Conservation (phyloP, 164 flowering plant genomes). For the Nymphaea thermarum region DNA sequence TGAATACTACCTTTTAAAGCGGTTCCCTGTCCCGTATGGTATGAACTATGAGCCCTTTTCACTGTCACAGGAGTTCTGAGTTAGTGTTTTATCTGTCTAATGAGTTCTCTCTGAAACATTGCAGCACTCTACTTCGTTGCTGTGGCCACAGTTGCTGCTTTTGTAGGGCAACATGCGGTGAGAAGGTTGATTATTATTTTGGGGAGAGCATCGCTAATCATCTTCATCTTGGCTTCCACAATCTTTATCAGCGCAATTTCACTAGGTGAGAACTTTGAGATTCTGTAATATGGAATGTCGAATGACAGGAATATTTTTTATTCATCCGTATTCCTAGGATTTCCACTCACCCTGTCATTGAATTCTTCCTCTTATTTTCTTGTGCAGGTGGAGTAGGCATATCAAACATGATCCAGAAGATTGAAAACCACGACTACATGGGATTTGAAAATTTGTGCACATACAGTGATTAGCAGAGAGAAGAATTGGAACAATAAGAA, state of each 20-base stretch:
- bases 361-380: background rate
- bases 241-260: constrained; percentile 87
- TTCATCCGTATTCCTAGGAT: background rate
- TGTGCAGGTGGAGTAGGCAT: constrained; percentile 82
- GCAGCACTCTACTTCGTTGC: constrained; percentile 72
- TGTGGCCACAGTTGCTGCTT: constrained; percentile 86
- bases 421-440: constrained; percentile 65
- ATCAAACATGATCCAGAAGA: constrained; percentile 58
- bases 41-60: constrained; percentile 2
- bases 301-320: background rate
- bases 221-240: constrained; percentile 76
- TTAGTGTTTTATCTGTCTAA: background rate
- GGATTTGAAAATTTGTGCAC: constrained; percentile 89
- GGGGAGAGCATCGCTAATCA: constrained; percentile 89
- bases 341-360: background rate
- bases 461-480: constrained; percentile 3
- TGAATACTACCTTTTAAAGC: constrained; percentile 85
- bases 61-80: background rate
- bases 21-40: constrained; percentile 97
- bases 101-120: background rate
- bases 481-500: background rate
- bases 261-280: constrained; percentile 38
- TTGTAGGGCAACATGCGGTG: constrained; percentile 77
- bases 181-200: constrained; percentile 51
- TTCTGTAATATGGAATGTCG: background rate